Base-by-base conservation (phyloP, 208 protist species). In the Trypanosoma lewisi region DNA sequence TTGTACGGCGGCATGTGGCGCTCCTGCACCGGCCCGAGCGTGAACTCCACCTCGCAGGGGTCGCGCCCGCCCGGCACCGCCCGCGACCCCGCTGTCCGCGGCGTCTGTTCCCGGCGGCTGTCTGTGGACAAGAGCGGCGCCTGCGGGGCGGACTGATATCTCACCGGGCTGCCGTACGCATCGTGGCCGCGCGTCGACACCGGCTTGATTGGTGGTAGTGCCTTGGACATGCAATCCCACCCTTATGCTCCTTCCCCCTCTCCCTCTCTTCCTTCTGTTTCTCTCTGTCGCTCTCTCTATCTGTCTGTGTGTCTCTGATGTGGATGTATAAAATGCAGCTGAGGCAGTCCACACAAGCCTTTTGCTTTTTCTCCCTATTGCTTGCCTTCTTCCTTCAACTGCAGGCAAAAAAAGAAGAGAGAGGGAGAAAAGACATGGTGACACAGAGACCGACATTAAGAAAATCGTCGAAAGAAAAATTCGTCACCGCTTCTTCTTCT, bases 1-100 rank as follows among this genome's bases (percentile, higher is more conserved):
- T 93, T 93, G 80, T 93, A 93, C 28, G 79, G 71, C 7, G 85
- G 85, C 37, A 93, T 74, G 14, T 54, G 67, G 44, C 77, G 79
- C 41, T 93, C 82, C 66, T 87, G 70, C 34, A 87, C 56, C 0
- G 85, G 85, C 16, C 85, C 85, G 2, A 93, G 81, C 0, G 82
- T 78, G 71, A 93, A 93, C 48, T 89, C 80, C 14, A 89, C 70
- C 45, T 73, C 79, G 6, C 9, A 2, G 39, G 5, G 21, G 7
- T 2, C 25, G 37, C 44, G 36, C 5, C 4, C 5, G 11, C 14
- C 14, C 2, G 37, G 23, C 37, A 5, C 16, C 8, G 14, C 41
- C 1, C 3, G 25, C 23, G 36, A 6, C 37, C 1, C 44, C 36
- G 54, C 2, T 11, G 52, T 12, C n/a, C 47, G 53, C 7, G 30